Percentiles rank a stretch among this genome's conserved stretches.
These are phyloP conservation scores for Trametes sanguinea DNA, from an alignment of 768 basidiomycete species.

Conservation along the genomic window DNA sequence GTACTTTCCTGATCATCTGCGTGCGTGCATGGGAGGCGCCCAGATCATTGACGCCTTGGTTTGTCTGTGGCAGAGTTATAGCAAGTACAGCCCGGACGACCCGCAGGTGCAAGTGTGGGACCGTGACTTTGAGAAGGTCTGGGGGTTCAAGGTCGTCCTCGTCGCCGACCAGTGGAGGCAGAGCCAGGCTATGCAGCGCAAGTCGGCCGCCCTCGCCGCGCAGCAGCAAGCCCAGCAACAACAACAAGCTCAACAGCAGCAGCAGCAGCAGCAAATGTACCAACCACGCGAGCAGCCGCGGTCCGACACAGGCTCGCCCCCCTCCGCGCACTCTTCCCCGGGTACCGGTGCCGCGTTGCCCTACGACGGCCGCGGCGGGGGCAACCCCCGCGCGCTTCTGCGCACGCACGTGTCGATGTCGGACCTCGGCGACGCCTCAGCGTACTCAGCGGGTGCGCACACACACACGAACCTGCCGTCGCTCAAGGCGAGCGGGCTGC, in stretches of 20 bases:
- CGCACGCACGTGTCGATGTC: constrained; percentile 16
- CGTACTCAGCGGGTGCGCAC: constrained; percentile 10
- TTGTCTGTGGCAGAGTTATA: constrained; percentile 59
- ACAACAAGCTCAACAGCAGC: constrained; percentile 7
- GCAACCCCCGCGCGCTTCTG: constrained; percentile 18
- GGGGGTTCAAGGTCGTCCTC: constrained; percentile 50
- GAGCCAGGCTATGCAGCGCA: constrained; percentile 26
- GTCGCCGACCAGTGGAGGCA: constrained; percentile 34
- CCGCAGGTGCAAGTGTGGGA: constrained; percentile 58
- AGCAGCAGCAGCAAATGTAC: constrained; percentile 1
- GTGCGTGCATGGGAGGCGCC: background rate
- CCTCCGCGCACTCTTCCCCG: constrained; percentile 17
- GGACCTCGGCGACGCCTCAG: constrained; percentile 12
- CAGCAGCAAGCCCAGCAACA: constrained; percentile 1
- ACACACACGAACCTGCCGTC: constrained; percentile 57
- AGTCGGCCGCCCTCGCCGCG: constrained; percentile 11
- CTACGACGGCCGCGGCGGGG: constrained; percentile 13
- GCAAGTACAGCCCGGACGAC: constrained; percentile 65
- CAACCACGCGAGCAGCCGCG: constrained; percentile 4
- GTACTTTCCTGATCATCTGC: constrained; percentile 21
- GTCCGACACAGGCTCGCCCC: constrained; percentile 18
- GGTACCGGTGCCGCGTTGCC: background rate
- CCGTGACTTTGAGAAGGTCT: constrained; percentile 62
- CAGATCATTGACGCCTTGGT: background rate
- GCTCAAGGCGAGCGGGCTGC: constrained; percentile 70